Evolutionary conservation across 179 eudicot genomes (phyloP), one percentile per base, ranked within the genome.

Genomic region (Actinidia chinensis): DNA sequence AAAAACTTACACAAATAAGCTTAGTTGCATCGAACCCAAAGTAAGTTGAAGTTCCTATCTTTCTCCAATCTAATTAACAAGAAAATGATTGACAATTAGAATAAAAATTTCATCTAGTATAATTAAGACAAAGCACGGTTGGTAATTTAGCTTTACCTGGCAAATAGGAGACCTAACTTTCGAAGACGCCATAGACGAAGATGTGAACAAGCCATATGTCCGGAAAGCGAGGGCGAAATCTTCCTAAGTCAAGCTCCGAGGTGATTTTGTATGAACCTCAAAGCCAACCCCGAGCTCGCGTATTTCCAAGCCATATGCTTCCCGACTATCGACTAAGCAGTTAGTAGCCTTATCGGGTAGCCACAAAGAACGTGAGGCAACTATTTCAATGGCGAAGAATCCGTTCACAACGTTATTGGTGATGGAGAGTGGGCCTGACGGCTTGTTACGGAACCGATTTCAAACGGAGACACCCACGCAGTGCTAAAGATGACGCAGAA

Each of bases 401-500:
- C 84, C 91, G 80, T 95, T 95, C 47, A 95, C 97, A 56, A 93
- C 80, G 74, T 95, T 95, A 59, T 95, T 97, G 17, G 80, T 78
- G 51, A 90, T 50, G 8, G 97, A 80, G 6, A 95, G 78, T 5
- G 93, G 90, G 72, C 51, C 71, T 22, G 11, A 78, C 12, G 98
- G 92, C 47, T 80, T 80, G 3, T 82, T 81, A 17, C 91, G 84
- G 78, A 91, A 95, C 98, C 98, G 10, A 95, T 89, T 64, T 95
- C 98, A 25, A 91, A 95, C 20, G 97, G 98, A n/a, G 97, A 95
- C 42, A 95, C 89, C 97, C 97, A 95, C 10, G 98, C 98, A 0
- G 98, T 95, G 88, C 93, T n/a, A n/a, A n/a, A 95, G 18, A 95
- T 47, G 20, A 93, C 97, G n/a, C 66, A 95, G 87, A 73, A 87